Percentiles rank a stretch among this genome's conserved stretches.
These are phyloP conservation scores for Teunomyces atbi DNA, from an alignment of 805 yeast genomes.

Conservation along the genomic window DNA sequence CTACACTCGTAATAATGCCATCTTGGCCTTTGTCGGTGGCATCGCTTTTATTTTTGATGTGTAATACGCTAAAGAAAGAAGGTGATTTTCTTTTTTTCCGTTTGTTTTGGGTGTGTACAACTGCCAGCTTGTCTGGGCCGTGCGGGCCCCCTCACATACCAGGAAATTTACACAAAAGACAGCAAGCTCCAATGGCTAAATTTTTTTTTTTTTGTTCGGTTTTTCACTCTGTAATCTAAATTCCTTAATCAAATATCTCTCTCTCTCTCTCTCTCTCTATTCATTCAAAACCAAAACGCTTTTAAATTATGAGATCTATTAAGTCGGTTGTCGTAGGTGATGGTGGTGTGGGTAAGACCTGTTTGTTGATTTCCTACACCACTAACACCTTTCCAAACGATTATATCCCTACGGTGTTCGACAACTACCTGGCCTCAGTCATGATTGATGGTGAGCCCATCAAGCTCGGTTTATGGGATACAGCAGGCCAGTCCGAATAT, in stretches of 20 bases:
- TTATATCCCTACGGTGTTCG: constrained; percentile 92
- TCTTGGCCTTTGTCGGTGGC: no score
- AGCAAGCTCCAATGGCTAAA: not conserved
- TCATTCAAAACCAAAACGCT: not conserved
- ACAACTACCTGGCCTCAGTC: constrained; percentile 84
- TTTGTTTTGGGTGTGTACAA: not conserved
- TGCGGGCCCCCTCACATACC: not conserved
- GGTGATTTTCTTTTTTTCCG: no score
- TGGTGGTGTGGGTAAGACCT: constrained; percentile 95
- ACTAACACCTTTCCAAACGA: constrained; percentile 92
- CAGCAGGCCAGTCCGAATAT: constrained; percentile 93
- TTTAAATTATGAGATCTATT: constrained; percentile 67
- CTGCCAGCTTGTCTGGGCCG: not conserved
- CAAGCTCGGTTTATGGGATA: constrained; percentile 90
- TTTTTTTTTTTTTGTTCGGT: not conserved
- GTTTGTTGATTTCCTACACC: constrained; percentile 82
- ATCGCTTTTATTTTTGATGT: no score
- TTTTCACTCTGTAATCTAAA: not conserved
- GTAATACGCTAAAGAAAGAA: no score
- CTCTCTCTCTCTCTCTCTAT: not conserved
- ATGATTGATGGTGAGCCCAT: constrained; percentile 79
- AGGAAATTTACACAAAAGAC: not conserved
- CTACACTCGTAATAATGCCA: no score
- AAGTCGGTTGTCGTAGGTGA: constrained; percentile 95
- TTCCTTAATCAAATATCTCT: not conserved